Evolutionary conservation across 2,329 filamentous ascomycete genomes (phyloP).

Genomic region (Botryosphaeria dothidea): DNA sequence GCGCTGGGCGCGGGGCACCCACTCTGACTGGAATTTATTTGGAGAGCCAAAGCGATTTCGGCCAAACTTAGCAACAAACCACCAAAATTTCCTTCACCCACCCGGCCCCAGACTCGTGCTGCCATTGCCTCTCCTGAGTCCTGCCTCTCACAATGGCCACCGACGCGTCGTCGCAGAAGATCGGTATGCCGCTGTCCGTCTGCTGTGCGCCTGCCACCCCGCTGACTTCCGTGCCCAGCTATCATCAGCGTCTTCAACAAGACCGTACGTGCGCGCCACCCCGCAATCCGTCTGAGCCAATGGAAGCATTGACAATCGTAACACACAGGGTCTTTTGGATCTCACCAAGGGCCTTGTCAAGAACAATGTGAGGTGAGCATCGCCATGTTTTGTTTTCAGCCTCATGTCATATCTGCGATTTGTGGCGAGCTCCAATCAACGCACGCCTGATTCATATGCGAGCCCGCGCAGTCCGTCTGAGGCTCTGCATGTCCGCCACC

Average conservation of each 20-base stretch:
- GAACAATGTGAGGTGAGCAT: conserved; percentile 70
- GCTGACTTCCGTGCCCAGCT: conserved; percentile 46
- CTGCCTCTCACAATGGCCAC: conserved; percentile 16
- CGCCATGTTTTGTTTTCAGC: background rate
- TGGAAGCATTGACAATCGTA: conserved; percentile 11
- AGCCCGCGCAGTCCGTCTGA: background rate
- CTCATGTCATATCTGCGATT: background rate
- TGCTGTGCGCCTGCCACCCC: conserved; percentile 6
- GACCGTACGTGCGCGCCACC: conserved; percentile 55
- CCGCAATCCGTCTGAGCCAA: conserved; percentile 1
- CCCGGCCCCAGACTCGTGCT: conserved; percentile 2
- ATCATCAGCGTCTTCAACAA: conserved; percentile 97
- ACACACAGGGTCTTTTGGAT: conserved; percentile 66
- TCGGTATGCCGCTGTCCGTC: conserved; percentile 10
- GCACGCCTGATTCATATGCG: background rate
- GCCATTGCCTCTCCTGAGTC: background rate
- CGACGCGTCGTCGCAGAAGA: conserved; percentile 20
- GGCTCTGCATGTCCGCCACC: background rate
- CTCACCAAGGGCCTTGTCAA: conserved; percentile 86
- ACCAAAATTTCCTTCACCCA: conserved; percentile 9
- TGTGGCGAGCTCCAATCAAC: background rate
- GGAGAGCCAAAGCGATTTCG: conserved; percentile 7
- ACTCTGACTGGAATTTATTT: background rate
- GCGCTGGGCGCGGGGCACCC: background rate
- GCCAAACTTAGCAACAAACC: conserved; percentile 14